These are phyloP conservation scores for Phytophthora parvispora DNA, from an alignment of 352 stramenopile genomes.

Conservation along the genomic window DNA sequence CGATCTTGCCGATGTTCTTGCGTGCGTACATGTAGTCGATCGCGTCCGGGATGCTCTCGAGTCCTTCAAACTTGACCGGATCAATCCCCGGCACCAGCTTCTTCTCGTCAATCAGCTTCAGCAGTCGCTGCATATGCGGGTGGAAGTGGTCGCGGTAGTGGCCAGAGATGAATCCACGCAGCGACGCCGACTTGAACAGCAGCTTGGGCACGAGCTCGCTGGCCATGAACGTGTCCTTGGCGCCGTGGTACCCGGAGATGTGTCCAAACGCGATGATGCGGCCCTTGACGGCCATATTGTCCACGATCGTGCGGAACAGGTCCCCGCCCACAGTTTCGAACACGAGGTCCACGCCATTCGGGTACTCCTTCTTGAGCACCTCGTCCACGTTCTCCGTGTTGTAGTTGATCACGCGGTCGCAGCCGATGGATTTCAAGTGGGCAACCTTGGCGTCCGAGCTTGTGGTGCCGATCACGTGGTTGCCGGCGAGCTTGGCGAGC, in stretches of 20 bases:
- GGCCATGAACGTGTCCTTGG: constrained; percentile 1
- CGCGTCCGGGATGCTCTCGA: background rate
- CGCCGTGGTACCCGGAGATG: background rate
- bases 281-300: background rate
- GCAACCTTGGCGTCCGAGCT: constrained; percentile 1
- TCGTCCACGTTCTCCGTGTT: constrained; percentile 7
- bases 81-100: background rate
- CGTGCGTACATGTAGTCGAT: constrained; percentile 4
- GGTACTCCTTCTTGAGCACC: constrained; percentile 5
- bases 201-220: constrained; percentile 3
- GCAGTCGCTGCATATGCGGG: constrained; percentile 43
- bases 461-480: constrained; percentile 65
- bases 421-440: background rate
- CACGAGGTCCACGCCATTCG: background rate
- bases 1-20: constrained; percentile 5
- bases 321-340: background rate
- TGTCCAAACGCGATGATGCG: background rate
- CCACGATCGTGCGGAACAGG: constrained; percentile 2
- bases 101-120: constrained; percentile 23
- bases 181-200: constrained; percentile 21
- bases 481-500: constrained; percentile 76
- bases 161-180: constrained; percentile 47
- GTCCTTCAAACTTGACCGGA: background rate
- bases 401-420: constrained; percentile 4
- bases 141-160: constrained; percentile 43